These are phyloP conservation scores for Aspergillus eucalypticola DNA, from an alignment of 2,329 filamentous ascomycete species.

Conservation along the genomic window DNA sequence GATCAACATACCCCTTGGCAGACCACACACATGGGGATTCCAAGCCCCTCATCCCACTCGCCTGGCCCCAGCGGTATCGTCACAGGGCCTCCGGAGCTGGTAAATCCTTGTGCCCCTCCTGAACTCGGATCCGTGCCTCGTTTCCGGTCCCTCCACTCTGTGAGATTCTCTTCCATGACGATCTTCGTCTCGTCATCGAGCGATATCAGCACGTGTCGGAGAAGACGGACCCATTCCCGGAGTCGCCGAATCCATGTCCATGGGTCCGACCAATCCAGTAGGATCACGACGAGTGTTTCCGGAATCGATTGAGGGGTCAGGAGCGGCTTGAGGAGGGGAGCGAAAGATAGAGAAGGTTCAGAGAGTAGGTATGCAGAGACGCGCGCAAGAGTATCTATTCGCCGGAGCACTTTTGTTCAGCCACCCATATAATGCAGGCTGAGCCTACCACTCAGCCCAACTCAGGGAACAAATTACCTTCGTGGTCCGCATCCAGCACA, in stretches of 20 bases:
- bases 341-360: conserved; percentile 80
- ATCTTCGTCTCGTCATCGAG: conserved; percentile 75
- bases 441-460: too few species aligned
- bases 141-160: conserved; percentile 73
- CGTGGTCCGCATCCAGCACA: conserved; percentile 88
- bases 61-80: conserved; percentile 79
- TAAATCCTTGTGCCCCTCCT: conserved; percentile 53
- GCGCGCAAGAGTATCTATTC: conserved; percentile 78
- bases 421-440: neutral
- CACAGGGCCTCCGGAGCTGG: conserved; percentile 64
- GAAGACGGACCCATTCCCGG: conserved; percentile 81
- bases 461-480: conserved; percentile 57
- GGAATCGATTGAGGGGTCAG: conserved; percentile 81
- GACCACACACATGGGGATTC: conserved; percentile 87
- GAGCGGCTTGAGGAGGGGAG: conserved; percentile 78
- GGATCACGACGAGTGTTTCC: conserved; percentile 81
- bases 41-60: conserved; percentile 89
- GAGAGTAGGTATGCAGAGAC: conserved; percentile 86
- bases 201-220: conserved; percentile 73
- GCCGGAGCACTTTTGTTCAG: neutral
- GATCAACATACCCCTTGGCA: conserved; percentile 75
- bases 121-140: conserved; percentile 63
- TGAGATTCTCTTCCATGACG: conserved; percentile 84
- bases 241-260: conserved; percentile 90
- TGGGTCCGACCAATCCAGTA: conserved; percentile 94